Conservation (phyloP, 1,284 basidiomycete genomes). For the Malassezia arunalokei region DNA sequence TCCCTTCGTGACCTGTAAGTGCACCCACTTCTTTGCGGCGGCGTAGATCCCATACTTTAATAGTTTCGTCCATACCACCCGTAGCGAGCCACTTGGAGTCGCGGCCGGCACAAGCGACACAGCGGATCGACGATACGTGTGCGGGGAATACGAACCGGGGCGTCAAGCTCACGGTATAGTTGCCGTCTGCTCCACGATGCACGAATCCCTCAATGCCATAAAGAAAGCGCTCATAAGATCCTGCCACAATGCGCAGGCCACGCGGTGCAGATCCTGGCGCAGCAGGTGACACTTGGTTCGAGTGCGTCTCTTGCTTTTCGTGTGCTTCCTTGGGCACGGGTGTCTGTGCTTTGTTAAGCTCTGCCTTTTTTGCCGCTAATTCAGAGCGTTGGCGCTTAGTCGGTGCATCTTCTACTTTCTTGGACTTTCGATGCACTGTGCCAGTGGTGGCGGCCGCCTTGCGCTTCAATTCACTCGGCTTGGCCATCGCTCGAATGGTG, state of each 20-base stretch:
- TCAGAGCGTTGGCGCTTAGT: neutral
- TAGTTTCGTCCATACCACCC: slow-evolving; percentile 82
- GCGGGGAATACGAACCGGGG: slow-evolving; percentile 94
- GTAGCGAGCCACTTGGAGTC: slow-evolving; percentile 76
- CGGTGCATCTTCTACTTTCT: neutral
- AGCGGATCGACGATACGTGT: slow-evolving; percentile 80
- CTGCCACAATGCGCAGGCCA: slow-evolving; percentile 56
- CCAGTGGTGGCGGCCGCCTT: neutral
- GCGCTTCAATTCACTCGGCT: neutral
- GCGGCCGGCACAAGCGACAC: slow-evolving; percentile 57
- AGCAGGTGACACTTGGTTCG: neutral
- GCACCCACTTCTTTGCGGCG: slow-evolving; percentile 82
- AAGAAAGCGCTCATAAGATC: slow-evolving; percentile 86
- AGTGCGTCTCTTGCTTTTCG: neutral
- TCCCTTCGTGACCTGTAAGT: slow-evolving; percentile 82
- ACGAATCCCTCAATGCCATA: slow-evolving; percentile 73
- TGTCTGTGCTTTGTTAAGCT: neutral
- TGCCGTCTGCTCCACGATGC: slow-evolving; percentile 38
- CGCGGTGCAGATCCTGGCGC: neutral
- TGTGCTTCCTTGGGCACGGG: neutral
- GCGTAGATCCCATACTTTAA: slow-evolving; percentile 93
- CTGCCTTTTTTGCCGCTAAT: neutral
- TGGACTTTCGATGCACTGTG: slow-evolving; percentile 6
- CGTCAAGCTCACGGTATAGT: slow-evolving; percentile 46
- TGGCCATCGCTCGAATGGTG: slow-evolving; percentile 4